These are phyloP conservation scores for Penicillium sp. DNA, from an alignment of 2,329 filamentous ascomycete genomes.

Conservation along the genomic window DNA sequence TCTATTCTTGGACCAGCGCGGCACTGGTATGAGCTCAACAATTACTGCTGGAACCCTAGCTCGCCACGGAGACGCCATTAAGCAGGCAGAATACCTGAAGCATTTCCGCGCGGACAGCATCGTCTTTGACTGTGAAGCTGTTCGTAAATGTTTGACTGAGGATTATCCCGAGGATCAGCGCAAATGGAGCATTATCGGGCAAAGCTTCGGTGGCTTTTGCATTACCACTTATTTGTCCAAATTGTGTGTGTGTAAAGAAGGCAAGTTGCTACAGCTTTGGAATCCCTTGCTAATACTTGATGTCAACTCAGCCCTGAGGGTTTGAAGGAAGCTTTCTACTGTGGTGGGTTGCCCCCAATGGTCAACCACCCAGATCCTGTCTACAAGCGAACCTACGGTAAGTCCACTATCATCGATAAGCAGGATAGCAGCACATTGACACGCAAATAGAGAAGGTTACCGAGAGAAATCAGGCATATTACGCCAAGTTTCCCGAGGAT, in stretches of 20 bases:
- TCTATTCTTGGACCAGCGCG: conserved; percentile 85
- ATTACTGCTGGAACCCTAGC: conserved; percentile 71
- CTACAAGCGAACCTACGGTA: conserved; percentile 66
- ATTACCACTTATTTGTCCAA: conserved; percentile 79
- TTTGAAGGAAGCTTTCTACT: conserved; percentile 77
- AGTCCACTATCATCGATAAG: conserved; percentile 6
- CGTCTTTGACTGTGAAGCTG: conserved; percentile 82
- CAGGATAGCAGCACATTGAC: conserved; percentile 11
- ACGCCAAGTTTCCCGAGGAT: conserved; percentile 82
- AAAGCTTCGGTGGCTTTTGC: conserved; percentile 91
- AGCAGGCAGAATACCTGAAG: conserved; percentile 77
- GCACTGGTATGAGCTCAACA: conserved; percentile 80
- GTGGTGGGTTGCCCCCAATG: conserved; percentile 78
- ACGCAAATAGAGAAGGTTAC: conserved; percentile 55
- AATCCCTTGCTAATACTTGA: neutral
- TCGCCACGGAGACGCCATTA: conserved; percentile 59
- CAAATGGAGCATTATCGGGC: conserved; percentile 83
- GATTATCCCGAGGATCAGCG: conserved; percentile 67
- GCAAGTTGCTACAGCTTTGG: neutral
- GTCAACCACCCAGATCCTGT: conserved; percentile 70
- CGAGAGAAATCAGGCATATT: conserved; percentile 75
- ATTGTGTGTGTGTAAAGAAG: conserved; percentile 44
- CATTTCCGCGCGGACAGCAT: conserved; percentile 87
- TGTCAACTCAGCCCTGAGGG: conserved; percentile 59
- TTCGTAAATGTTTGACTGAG: conserved; percentile 70